phyloP scores from a whole-genome alignment of 345 rosid species.

The Salix dunnii region DNA sequence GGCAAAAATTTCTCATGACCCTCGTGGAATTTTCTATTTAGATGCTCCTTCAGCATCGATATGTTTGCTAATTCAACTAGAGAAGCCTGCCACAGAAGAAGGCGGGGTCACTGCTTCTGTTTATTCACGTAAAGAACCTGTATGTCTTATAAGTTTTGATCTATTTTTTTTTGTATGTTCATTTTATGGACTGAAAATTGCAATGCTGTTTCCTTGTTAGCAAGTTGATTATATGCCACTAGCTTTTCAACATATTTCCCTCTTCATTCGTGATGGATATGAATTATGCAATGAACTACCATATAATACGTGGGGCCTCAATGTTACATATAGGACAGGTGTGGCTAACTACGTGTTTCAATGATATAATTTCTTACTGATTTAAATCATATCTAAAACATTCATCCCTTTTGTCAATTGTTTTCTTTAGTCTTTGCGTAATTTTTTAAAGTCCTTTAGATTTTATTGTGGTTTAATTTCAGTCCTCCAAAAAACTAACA shows the following conservation, averaged over 20 bases:
- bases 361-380: not conserved
- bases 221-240: not conserved
- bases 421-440: too few relatives aligned
- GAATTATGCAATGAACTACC: not conserved
- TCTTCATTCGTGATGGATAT: not conserved
- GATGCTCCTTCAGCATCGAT: slow-evolving; percentile 93
- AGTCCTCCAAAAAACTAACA: too few relatives aligned
- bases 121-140: slow-evolving; percentile 99
- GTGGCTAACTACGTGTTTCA: not conserved
- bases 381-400: not conserved
- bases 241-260: not conserved
- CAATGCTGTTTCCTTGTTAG: slow-evolving; percentile 10
- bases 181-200: not conserved
- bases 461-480: too few relatives aligned
- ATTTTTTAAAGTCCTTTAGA: too few relatives aligned
- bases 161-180: not conserved
- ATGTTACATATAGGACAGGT: not conserved
- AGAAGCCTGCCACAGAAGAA: slow-evolving; percentile 93
- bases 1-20: slow-evolving; percentile 59
- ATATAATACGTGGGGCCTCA: not conserved
- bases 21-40: slow-evolving; percentile 80
- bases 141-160: slow-evolving; percentile 34
- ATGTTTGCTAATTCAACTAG: slow-evolving; percentile 83
- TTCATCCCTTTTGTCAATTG: too few relatives aligned
- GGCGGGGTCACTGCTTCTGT: slow-evolving; percentile 86